A percentile compares a stretch with the other conserved stretches of the same genome.
Conservation (phyloP, 441 rosid species). For the Flueggea neowawraea region DNA sequence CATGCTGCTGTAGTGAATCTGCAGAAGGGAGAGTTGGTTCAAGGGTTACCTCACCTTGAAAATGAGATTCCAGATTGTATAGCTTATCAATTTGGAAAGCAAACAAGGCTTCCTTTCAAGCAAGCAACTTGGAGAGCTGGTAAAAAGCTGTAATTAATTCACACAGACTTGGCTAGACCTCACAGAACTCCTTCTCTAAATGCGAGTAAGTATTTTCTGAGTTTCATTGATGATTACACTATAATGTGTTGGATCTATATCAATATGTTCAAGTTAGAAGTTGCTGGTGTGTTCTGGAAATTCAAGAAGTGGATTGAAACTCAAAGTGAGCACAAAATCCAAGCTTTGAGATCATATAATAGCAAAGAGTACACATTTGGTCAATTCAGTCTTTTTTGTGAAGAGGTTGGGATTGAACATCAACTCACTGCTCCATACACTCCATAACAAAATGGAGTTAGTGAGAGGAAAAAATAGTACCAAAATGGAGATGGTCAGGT, state of each 20-base stretch:
- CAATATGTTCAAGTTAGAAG: constrained; percentile 11
- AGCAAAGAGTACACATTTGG: constrained; percentile 8
- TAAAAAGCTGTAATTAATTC: constrained; percentile 5
- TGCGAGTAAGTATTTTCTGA: not conserved
- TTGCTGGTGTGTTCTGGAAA: constrained; percentile 7
- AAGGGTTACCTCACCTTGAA: not conserved
- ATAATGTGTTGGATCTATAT: constrained; percentile 12
- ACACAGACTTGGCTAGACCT: constrained; percentile 12
- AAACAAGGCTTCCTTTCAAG: constrained; percentile 4
- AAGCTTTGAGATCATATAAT: constrained; percentile 16
- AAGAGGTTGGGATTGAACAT: constrained; percentile 9
- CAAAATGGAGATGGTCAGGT: not conserved
- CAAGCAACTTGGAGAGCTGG: constrained; percentile 11
- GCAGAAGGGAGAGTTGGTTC: not conserved
- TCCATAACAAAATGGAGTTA: constrained; percentile 21
- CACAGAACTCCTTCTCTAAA: not conserved
- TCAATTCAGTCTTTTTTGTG: constrained; percentile 1
- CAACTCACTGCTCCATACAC: constrained; percentile 17
- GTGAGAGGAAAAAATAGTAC: constrained; percentile 2
- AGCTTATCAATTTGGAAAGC: constrained; percentile 13
- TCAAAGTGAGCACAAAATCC: constrained; percentile 8
- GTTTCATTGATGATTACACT: constrained; percentile 10
- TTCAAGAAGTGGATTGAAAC: constrained; percentile 12
- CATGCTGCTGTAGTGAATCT: not conserved
- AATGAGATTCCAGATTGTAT: not conserved